Evolutionary conservation across 2,329 filamentous ascomycete genomes (phyloP), one percentile per base, ranked within the genome.

Genomic region (Botrytis fabae): DNA sequence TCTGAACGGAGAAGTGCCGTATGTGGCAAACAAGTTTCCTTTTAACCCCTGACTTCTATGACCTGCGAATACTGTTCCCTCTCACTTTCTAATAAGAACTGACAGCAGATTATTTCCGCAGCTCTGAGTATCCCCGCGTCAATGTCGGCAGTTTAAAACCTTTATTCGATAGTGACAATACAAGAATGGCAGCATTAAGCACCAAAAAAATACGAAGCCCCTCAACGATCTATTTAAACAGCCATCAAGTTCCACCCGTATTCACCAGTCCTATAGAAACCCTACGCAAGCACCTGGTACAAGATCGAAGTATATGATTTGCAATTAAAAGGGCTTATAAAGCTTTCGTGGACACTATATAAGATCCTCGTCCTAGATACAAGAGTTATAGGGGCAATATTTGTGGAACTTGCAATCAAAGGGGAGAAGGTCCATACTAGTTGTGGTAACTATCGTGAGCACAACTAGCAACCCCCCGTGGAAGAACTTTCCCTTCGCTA

Each of bases 31-130:
- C 3, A 51, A 25, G 9, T 25, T 25, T 51, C 2, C 22, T 51
- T 51, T 25, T 10, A n/a, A 14, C 22, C 9, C 46, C 46, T 51
- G 48, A 25, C 10, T 51, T 51, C 1, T 5, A 14, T n/a, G 48
- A 14, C 10, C 10, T 6, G 2, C 4, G 2, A 6, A 25, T 14
- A n/a, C 1, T 1, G 4, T 25, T 51, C 10, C 25, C 0, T 51
- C 48, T 14, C 22, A 51, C 22, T 25, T 1, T 25, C 48, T 6
- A 5, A 25, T n/a, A n/a, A 14, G 1, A n/a, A 1, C 10, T 51
- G 48, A 51, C 4, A 51, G 10, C 22, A 22, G 0, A 6, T 25
- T n/a, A 51, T 1, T 51, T 4, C 22, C 10, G 48, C 48, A 51
- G 48, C 9, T 4, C 4, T 12, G 25, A 25, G 46, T 48, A 48